Conservation (phyloP, 176 grass and related monocot species). For the Alloteropsis semialata region DNA sequence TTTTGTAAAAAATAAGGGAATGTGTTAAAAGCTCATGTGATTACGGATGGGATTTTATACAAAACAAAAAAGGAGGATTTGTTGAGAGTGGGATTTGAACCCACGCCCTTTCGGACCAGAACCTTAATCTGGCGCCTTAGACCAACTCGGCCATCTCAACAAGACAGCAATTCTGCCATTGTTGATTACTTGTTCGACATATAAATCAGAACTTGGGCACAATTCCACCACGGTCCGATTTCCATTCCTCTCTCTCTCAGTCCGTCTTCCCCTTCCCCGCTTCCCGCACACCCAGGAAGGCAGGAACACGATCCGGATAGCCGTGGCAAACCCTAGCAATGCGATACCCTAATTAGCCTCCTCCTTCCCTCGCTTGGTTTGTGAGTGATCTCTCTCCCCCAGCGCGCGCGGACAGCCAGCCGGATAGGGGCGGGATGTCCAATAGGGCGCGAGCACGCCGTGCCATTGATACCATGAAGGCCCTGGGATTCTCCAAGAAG, state of each 20-base stretch:
- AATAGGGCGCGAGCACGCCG: neutral
- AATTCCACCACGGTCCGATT: neutral
- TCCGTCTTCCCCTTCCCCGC: neutral
- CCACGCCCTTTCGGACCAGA: conserved; percentile 59
- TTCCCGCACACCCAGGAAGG: too few relatives aligned
- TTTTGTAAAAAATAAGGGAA: too few relatives aligned
- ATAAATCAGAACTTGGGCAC: too few relatives aligned
- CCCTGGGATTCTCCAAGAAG: conserved; percentile 50
- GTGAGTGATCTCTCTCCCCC: neutral
- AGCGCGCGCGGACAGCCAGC: neutral
- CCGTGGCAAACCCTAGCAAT: conserved; percentile 3
- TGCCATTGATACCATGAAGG: conserved; percentile 45
- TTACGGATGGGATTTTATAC: neutral
- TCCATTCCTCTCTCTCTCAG: too few relatives aligned
- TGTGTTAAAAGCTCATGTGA: too few relatives aligned
- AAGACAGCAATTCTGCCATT: too few relatives aligned
- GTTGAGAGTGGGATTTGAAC: conserved; percentile 81
- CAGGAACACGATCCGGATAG: neutral
- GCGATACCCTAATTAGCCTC: neutral
- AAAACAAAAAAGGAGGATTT: neutral
- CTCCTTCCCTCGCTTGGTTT: neutral
- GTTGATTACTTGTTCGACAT: too few relatives aligned
- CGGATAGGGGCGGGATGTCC: neutral
- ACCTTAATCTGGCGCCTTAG: conserved; percentile 61
- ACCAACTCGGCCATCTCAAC: conserved; percentile 71